phyloP scores from a whole-genome alignment of 2,329 filamentous ascomycete genomes.

The Laburnicola sp. region DNA sequence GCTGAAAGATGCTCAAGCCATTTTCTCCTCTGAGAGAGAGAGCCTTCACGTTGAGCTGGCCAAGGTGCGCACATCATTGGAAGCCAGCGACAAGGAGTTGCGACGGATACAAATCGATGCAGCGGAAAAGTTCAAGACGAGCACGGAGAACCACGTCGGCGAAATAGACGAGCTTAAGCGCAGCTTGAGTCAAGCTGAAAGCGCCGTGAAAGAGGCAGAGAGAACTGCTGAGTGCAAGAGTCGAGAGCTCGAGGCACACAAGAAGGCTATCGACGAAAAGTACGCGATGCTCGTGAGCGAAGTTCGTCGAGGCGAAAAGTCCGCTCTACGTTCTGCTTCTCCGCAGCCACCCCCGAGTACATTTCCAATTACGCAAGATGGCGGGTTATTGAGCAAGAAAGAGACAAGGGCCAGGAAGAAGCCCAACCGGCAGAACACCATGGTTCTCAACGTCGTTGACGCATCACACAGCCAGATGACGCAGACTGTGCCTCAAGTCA shows the following conservation, averaged over 20 bases:
- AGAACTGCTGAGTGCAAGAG: slow-evolving; percentile 17
- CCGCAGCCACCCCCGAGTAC: not conserved
- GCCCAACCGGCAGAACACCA: slow-evolving; percentile 22
- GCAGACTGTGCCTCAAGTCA: not conserved
- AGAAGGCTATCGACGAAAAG: slow-evolving; percentile 13
- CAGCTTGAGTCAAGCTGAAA: slow-evolving; percentile 16
- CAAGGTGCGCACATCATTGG: slow-evolving; percentile 13
- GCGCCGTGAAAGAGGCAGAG: slow-evolving; percentile 19
- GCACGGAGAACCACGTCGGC: slow-evolving; percentile 6
- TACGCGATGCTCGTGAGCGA: slow-evolving; percentile 7
- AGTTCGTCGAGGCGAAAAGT: not conserved
- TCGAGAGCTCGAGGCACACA: slow-evolving; percentile 20
- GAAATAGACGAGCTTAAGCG: slow-evolving; percentile 13
- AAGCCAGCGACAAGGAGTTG: slow-evolving; percentile 11
- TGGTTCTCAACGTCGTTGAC: slow-evolving; percentile 8
- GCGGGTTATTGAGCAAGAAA: not conserved
- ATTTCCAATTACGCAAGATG: not conserved
- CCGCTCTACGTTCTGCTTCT: not conserved
- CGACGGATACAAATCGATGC: slow-evolving; percentile 5
- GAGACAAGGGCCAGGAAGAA: slow-evolving; percentile 21
- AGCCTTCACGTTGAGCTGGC: slow-evolving; percentile 14
- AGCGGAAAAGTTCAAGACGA: slow-evolving; percentile 1
- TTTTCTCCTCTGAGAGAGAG: slow-evolving; percentile 12
- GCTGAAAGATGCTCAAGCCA: slow-evolving; percentile 12
- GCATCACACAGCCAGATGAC: not conserved